Percentiles rank a stretch among this genome's conserved stretches.
Conservation (phyloP, 2,329 filamentous ascomycete genomes). For the Talaromyces atroroseus region DNA sequence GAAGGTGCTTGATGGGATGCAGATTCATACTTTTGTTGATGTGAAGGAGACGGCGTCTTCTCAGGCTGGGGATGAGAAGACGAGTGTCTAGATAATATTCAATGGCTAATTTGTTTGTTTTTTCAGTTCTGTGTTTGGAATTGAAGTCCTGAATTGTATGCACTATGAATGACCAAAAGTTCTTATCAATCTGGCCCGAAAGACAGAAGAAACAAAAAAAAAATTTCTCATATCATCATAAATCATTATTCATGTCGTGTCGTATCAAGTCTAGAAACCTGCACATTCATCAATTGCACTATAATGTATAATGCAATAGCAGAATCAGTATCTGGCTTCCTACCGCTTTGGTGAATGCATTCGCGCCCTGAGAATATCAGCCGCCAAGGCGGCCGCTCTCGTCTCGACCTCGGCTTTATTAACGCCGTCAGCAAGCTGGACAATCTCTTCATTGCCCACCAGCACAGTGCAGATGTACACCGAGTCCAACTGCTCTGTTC, state of each 20-base stretch:
- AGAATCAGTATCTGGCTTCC: not conserved
- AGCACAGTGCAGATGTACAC: slow-evolving; percentile 9
- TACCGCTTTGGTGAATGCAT: not conserved
- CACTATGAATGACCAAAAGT: not conserved
- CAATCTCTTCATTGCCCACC: slow-evolving; percentile 12
- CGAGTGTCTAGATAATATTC: not conserved
- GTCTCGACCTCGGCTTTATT: slow-evolving; percentile 15
- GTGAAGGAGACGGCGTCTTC: not conserved
- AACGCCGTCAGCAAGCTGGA: slow-evolving; percentile 12
- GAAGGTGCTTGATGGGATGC: not conserved
- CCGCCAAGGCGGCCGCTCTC: slow-evolving; percentile 12
- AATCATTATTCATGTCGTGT: not conserved
- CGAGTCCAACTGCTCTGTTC: not conserved
- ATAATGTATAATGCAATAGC: no score
- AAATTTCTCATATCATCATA: not conserved
- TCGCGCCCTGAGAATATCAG: slow-evolving; percentile 11
- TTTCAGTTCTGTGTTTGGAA: no score
- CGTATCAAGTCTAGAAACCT: not conserved
- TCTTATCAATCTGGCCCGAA: not conserved
- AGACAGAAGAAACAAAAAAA: not conserved
- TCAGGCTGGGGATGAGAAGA: not conserved
- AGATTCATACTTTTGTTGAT: not conserved
- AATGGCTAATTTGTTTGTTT: no score
- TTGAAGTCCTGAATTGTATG: no score
- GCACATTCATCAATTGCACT: not conserved